These are phyloP conservation scores for Nyctanthes arbortristis DNA, from an alignment of 257 asterid species.

Conservation along the genomic window DNA sequence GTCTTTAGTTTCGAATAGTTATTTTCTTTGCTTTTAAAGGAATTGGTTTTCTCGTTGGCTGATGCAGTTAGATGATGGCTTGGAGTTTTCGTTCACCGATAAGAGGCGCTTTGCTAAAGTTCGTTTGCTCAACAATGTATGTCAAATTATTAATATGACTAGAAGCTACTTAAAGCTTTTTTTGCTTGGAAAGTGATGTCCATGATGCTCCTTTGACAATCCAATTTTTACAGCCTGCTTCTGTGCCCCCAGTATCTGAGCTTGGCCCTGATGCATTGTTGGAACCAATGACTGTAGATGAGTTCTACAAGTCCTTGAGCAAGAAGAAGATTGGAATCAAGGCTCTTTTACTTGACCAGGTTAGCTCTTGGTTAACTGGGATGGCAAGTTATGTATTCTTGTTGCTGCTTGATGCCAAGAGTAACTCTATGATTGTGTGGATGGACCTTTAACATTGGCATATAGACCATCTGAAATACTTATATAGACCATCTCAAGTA, in stretches of 20 bases:
- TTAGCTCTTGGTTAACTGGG: constrained; percentile 21
- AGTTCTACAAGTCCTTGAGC: constrained; percentile 56
- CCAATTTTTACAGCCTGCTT: constrained; percentile 60
- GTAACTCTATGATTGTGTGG: too few relatives aligned
- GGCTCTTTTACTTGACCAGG: constrained; percentile 99
- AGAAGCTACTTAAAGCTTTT: constrained; percentile 8
- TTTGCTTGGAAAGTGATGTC: constrained; percentile 20
- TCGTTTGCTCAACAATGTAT: constrained; percentile 85
- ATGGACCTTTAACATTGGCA: too few relatives aligned
- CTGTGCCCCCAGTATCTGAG: constrained; percentile 88
- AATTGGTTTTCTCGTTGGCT: constrained; percentile 24
- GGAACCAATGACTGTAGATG: constrained; percentile 73
- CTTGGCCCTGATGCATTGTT: constrained; percentile 97
- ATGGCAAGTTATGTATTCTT: background rate
- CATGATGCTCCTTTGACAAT: constrained; percentile 22
- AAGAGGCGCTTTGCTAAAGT: constrained; percentile 98
- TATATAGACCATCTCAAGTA: too few relatives aligned
- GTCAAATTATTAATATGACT: constrained; percentile 23
- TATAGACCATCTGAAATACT: too few relatives aligned
- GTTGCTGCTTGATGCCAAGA: too few relatives aligned
- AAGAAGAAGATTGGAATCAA: constrained; percentile 91
- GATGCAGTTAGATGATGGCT: constrained; percentile 81
- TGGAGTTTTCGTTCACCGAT: constrained; percentile 96
- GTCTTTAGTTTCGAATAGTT: constrained; percentile 7
- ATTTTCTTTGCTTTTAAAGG: constrained; percentile 4